Conservation (phyloP, 2,329 filamentous ascomycete genomes). For the Zalaria sp. region DNA sequence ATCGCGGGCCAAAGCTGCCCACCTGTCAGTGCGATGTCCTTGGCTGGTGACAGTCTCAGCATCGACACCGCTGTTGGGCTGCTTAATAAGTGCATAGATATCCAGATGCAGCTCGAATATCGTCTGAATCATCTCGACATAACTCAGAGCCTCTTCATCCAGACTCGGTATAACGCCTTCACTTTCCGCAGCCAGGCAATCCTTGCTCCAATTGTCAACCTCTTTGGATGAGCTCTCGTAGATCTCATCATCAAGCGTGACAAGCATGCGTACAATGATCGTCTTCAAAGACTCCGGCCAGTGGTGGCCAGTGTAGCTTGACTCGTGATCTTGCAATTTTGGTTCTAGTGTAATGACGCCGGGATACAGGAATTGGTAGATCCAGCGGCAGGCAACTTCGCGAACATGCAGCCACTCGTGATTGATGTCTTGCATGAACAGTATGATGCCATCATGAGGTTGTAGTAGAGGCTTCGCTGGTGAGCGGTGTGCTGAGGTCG, state of each 20-base stretch:
- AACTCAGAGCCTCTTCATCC: slow-evolving; percentile 16
- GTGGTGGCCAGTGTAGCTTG: slow-evolving; percentile 37
- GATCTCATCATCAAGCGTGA: slow-evolving; percentile 40
- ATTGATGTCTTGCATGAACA: slow-evolving; percentile 33
- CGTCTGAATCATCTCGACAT: slow-evolving; percentile 41
- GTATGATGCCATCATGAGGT: slow-evolving; percentile 17
- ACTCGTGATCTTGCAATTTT: slow-evolving; percentile 15
- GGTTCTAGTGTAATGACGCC: slow-evolving; percentile 11
- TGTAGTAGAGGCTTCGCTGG: slow-evolving; percentile 7
- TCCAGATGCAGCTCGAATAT: slow-evolving; percentile 56
- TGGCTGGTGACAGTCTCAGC: slow-evolving; percentile 37
- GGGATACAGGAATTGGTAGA: slow-evolving; percentile 36
- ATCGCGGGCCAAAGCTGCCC: slow-evolving; percentile 43
- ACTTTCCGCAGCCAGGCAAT: slow-evolving; percentile 8
- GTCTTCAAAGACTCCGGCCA: slow-evolving; percentile 45
- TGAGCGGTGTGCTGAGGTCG: slow-evolving; percentile 6
- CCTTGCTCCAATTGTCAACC: neutral
- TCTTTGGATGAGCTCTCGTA: slow-evolving; percentile 29
- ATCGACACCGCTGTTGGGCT: slow-evolving; percentile 42
- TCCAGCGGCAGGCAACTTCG: slow-evolving; percentile 40
- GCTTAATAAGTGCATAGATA: slow-evolving; percentile 48
- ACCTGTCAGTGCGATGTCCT: slow-evolving; percentile 44
- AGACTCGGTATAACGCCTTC: neutral
- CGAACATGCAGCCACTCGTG: slow-evolving; percentile 30
- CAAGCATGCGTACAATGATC: slow-evolving; percentile 36